Conservation (phyloP, 2,329 filamentous ascomycete genomes). For the Trichophaea hybrida region DNA sequence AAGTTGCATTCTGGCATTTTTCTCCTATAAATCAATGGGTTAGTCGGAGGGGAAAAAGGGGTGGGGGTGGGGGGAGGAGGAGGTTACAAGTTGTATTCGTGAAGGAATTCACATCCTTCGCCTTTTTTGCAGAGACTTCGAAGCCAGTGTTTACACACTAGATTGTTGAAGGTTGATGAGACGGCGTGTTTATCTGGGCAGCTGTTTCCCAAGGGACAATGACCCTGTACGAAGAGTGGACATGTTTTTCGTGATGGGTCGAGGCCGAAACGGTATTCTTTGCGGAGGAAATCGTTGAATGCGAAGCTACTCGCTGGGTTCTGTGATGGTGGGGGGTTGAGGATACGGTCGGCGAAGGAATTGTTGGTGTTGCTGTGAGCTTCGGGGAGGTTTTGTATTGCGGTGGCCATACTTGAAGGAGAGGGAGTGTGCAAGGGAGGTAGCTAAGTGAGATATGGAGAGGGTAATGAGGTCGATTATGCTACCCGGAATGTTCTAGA, state of each 20-base stretch:
- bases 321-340: constrained; percentile 41
- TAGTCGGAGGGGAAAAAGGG: not conserved
- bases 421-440: no score
- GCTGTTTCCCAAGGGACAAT: constrained; percentile 69
- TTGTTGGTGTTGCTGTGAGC: no score
- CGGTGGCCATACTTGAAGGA: no score
- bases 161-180: constrained; percentile 47
- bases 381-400: no score
- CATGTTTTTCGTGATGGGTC: constrained; percentile 66
- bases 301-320: constrained; percentile 50
- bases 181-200: constrained; percentile 70
- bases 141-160: constrained; percentile 98
- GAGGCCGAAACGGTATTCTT: constrained; percentile 72
- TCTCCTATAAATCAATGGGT: constrained; percentile 11
- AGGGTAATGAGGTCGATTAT: no score
- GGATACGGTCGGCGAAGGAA: constrained; percentile 35
- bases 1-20: constrained; percentile 99
- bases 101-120: constrained; percentile 88
- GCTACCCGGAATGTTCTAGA: no score
- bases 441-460: no score
- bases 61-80: not conserved
- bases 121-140: constrained; percentile 96
- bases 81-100: constrained; percentile 75
- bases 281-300: constrained; percentile 72
- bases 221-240: constrained; percentile 69